phyloP scores from a whole-genome alignment of 1,284 basidiomycete genomes.

The Sanghuangporus weigelae region DNA sequence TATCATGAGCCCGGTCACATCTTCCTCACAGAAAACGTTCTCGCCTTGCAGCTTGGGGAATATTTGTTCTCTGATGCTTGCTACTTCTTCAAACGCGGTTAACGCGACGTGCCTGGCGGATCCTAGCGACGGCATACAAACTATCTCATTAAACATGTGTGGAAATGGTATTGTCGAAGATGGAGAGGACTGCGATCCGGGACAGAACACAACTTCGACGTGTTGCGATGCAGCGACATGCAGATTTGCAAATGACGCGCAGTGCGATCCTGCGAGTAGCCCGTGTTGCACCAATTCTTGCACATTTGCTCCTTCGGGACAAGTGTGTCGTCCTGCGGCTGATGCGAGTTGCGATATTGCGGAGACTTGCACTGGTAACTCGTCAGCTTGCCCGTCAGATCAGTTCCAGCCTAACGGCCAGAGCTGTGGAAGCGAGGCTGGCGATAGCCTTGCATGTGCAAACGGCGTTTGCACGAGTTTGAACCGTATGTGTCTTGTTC shows the following conservation, averaged over 20 bases:
- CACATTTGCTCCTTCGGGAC: slow-evolving; percentile 57
- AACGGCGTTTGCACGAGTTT: slow-evolving; percentile 80
- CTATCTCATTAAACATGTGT: slow-evolving; percentile 67
- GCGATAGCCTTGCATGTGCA: slow-evolving; percentile 67
- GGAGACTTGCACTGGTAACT: slow-evolving; percentile 80
- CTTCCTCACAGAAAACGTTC: slow-evolving; percentile 61
- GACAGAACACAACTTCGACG: slow-evolving; percentile 50
- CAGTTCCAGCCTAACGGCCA: slow-evolving; percentile 62
- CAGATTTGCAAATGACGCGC: slow-evolving; percentile 66
- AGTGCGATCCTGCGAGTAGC: slow-evolving; percentile 78
- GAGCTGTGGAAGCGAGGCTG: slow-evolving; percentile 56
- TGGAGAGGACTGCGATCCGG: slow-evolving; percentile 89
- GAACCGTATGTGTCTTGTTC: slow-evolving; percentile 42
- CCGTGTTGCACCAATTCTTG: slow-evolving; percentile 75
- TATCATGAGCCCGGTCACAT: slow-evolving; percentile 81
- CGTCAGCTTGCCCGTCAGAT: slow-evolving; percentile 71
- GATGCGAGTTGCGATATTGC: slow-evolving; percentile 69
- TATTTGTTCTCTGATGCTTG: slow-evolving; percentile 70
- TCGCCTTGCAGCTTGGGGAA: slow-evolving; percentile 83
- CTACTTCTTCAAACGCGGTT: slow-evolving; percentile 34
- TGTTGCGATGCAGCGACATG: slow-evolving; percentile 82
- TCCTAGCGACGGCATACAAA: slow-evolving; percentile 39
- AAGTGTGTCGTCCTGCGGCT: slow-evolving; percentile 69
- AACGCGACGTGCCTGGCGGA: slow-evolving; percentile 61
- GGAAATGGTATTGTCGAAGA: slow-evolving; percentile 75